phyloP scores from a whole-genome alignment of 305 asterid species.

The Plantago rigida region DNA sequence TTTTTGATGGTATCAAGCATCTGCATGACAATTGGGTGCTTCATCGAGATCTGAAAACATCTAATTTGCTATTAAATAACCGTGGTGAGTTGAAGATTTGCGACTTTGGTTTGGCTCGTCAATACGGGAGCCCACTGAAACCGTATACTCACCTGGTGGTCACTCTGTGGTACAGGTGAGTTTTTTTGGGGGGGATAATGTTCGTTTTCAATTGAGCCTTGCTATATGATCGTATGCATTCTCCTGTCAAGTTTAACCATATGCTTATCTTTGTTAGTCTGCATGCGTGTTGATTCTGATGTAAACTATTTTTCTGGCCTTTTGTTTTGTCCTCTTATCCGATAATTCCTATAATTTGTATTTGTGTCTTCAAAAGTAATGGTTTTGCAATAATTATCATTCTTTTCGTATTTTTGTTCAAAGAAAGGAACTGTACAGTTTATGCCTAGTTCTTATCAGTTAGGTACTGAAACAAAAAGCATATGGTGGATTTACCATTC shows the following conservation, averaged over 20 bases:
- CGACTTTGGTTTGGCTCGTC: constrained; percentile 92
- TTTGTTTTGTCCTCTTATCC: background rate
- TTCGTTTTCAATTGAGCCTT: background rate
- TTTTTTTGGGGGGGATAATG: constrained; percentile 1
- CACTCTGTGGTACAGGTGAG: constrained; percentile 93
- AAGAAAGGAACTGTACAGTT: too few species aligned
- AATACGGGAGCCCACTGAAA: constrained; percentile 78
- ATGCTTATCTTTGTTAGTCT: constrained; percentile 1
- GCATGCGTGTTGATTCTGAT: background rate
- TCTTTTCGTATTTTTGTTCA: too few species aligned
- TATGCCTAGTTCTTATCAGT: too few species aligned
- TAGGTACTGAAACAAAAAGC: too few species aligned
- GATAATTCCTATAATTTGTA: background rate
- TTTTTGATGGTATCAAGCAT: constrained; percentile 62
- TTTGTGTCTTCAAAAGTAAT: background rate
- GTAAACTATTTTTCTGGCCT: too few species aligned
- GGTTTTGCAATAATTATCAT: background rate
- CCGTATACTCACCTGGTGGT: constrained; percentile 92
- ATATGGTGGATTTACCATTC: too few species aligned
- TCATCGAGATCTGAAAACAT: constrained; percentile 82
- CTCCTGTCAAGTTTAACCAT: background rate
- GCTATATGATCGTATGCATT: background rate
- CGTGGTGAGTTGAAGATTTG: constrained; percentile 85
- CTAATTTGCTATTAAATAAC: constrained; percentile 75
- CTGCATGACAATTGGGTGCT: constrained; percentile 93